A percentile compares a stretch with the other conserved stretches of the same genome.
phyloP scores from a whole-genome alignment of 208 protist genomes.

The Herpetomonas muscarum region DNA sequence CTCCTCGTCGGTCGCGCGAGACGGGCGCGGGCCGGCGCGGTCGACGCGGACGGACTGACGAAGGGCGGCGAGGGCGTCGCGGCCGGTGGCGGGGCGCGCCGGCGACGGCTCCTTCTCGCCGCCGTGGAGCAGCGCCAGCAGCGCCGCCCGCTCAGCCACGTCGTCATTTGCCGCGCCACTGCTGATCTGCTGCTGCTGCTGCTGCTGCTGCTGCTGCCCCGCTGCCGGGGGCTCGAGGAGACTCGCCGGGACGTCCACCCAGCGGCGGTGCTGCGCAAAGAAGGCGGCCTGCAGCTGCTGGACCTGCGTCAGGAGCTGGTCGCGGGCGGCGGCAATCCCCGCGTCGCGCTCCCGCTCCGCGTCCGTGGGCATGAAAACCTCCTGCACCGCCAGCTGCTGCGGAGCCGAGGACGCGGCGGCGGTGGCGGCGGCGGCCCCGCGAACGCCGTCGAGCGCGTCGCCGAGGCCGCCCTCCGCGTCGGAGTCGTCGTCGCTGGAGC shows the following conservation, averaged over 20 bases:
- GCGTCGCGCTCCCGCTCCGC: conserved; percentile 44
- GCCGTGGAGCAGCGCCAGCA: conserved; percentile 17
- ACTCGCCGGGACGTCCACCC: conserved; percentile 75
- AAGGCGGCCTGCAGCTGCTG: conserved; percentile 76
- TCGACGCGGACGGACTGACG: conserved; percentile 13
- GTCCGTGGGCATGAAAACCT: conserved; percentile 42
- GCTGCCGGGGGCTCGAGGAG: conserved; percentile 26
- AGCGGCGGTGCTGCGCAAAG: conserved; percentile 68
- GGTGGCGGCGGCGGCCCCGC: neutral
- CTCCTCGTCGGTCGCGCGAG: conserved; percentile 32
- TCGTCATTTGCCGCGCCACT: conserved; percentile 6
- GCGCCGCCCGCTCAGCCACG: conserved; percentile 23
- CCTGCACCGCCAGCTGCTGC: conserved; percentile 14
- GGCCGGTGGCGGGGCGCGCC: neutral
- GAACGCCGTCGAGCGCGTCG: neutral
- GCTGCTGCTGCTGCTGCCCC: neutral
- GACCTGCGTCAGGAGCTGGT: conserved; percentile 66
- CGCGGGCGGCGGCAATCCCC: conserved; percentile 47
- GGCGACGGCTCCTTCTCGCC: conserved; percentile 7
- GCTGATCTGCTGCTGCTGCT: conserved; percentile 1
- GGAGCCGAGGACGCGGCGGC: neutral
- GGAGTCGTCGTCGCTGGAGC: conserved; percentile 24
- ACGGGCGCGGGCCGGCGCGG: conserved; percentile 27
- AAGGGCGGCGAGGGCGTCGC: conserved; percentile 16
- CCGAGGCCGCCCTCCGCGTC: conserved; percentile 13